Conservation (phyloP, 345 rosid genomes). For the Hirschfeldia incana region DNA sequence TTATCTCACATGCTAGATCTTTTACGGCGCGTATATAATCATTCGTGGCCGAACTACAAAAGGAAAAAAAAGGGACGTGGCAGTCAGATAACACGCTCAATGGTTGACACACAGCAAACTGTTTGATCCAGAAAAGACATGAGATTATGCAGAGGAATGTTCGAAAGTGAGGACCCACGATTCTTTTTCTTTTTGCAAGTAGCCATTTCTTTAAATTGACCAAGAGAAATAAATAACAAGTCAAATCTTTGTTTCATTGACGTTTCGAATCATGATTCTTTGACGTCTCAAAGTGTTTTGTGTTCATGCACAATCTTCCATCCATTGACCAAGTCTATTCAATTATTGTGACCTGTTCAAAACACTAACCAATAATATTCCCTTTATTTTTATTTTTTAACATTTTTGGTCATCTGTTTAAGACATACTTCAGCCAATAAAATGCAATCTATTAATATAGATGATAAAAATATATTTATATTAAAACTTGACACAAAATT, state of each 20-base stretch:
- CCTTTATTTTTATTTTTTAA: neutral
- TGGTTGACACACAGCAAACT: neutral
- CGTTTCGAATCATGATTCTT: slow-evolving; percentile 26
- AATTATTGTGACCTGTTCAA: slow-evolving; percentile 1
- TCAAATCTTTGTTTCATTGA: slow-evolving; percentile 10
- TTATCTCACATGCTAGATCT: slow-evolving; percentile 66
- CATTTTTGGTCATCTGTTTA: neutral
- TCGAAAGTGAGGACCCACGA: slow-evolving; percentile 28
- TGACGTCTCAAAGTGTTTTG: slow-evolving; percentile 30
- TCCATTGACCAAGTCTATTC: slow-evolving; percentile 20
- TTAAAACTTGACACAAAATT: neutral
- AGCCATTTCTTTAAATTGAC: neutral
- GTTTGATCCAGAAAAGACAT: neutral
- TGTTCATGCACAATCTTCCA: slow-evolving; percentile 31
- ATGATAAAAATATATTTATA: too few relatives aligned
- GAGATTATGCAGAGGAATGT: slow-evolving; percentile 31
- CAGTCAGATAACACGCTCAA: neutral
- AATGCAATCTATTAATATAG: neutral
- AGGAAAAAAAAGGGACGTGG: slow-evolving; percentile 26
- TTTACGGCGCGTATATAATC: slow-evolving; percentile 62
- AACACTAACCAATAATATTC: neutral
- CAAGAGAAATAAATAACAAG: neutral
- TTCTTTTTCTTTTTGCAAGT: slow-evolving; percentile 1
- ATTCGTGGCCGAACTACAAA: slow-evolving; percentile 61
- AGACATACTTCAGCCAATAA: neutral